These are phyloP conservation scores for Penicillium canariense DNA, from an alignment of 495 filamentous ascomycete species.

Conservation along the genomic window DNA sequence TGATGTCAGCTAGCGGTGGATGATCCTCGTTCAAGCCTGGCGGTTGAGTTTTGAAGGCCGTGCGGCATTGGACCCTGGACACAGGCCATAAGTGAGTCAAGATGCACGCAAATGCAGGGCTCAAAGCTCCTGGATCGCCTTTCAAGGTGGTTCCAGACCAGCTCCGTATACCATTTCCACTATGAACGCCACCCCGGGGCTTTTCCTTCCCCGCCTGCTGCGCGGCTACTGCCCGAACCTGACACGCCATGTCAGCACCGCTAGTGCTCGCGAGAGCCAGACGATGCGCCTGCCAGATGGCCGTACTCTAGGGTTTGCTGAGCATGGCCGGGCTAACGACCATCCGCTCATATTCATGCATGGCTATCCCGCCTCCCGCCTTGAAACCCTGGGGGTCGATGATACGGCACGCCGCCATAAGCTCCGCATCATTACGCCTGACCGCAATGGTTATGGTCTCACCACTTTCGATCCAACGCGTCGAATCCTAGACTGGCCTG, in stretches of 20 bases:
- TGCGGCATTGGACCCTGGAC: not conserved
- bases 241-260: not conserved
- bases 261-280: conserved; percentile 13
- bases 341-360: conserved; percentile 43
- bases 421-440: conserved; percentile 38
- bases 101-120: not conserved
- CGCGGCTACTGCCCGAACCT: not conserved
- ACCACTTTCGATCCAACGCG: conserved; percentile 38
- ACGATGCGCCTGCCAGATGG: conserved; percentile 37
- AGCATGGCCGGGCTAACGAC: conserved; percentile 37
- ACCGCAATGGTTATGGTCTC: conserved; percentile 45
- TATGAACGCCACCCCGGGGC: not conserved
- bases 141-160: not conserved
- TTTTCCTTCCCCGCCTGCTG: not conserved
- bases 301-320: conserved; percentile 39
- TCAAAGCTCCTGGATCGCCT: not conserved
- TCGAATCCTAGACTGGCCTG: conserved; percentile 38
- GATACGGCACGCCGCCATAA: conserved; percentile 21
- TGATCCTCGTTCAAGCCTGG: not conserved
- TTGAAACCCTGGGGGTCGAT: conserved; percentile 35
- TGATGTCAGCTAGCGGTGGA: not conserved
- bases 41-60: not conserved
- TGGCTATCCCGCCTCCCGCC: conserved; percentile 42
- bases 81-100: not conserved
- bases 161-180: not conserved